phyloP scores from a whole-genome alignment of 768 basidiomycete species.

The Tylopilus sp. region DNA sequence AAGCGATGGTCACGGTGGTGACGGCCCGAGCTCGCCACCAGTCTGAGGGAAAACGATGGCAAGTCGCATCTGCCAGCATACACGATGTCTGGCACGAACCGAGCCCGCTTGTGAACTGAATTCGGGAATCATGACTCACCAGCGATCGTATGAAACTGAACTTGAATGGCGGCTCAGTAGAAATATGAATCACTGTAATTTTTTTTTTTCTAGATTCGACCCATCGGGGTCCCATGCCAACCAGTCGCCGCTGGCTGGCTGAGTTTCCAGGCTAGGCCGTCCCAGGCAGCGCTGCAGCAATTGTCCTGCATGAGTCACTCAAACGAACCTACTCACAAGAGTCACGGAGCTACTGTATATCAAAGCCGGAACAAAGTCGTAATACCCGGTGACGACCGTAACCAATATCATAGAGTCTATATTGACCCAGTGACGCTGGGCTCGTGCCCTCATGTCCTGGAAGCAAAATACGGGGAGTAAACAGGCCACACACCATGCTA shows the following conservation, averaged over 20 bases:
- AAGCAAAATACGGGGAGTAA: too few relatives aligned
- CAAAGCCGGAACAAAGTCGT: background rate
- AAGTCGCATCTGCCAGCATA: background rate
- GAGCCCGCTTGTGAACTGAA: slow-evolving; percentile 4
- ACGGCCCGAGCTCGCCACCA: background rate
- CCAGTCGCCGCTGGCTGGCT: too few relatives aligned
- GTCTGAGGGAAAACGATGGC: background rate
- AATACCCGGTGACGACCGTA: background rate
- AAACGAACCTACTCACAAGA: too few relatives aligned
- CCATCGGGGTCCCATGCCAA: too few relatives aligned
- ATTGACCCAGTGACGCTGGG: background rate
- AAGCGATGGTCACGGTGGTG: background rate
- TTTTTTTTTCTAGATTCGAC: background rate
- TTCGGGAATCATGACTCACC: background rate
- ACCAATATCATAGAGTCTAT: background rate
- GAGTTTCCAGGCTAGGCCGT: too few relatives aligned
- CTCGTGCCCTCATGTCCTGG: background rate
- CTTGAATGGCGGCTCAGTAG: too few relatives aligned
- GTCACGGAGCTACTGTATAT: background rate
- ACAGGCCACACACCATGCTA: too few relatives aligned
- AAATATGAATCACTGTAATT: background rate
- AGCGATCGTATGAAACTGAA: background rate
- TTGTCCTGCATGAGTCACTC: too few relatives aligned
- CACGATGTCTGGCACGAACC: background rate
- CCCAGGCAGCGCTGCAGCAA: too few relatives aligned